Base-by-base conservation (phyloP, 2,329 filamentous ascomycete species). In the Cladosporium sp. region DNA sequence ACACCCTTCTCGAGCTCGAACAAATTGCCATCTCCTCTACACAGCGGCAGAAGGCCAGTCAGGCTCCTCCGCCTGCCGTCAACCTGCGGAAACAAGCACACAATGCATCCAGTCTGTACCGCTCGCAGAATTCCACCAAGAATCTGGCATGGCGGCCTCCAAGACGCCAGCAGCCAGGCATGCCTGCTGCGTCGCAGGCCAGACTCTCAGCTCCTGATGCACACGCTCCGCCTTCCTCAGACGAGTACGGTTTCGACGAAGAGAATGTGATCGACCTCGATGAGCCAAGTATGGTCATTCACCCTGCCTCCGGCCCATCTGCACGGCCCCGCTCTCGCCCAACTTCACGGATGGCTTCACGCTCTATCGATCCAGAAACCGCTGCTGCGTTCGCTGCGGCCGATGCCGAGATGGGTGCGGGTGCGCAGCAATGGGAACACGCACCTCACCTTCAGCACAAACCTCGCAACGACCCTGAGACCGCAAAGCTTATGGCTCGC, bases 241-340 rank as follows among this genome's bases (percentile, higher is more conserved):
- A 76, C 5, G 80, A 82, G 70, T 82, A 82, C 70, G 80, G 80
- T 57, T 75, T 79, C 57, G 80, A 81, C 64, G 78, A 82, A 50
- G 81, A 80, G 66, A 75, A 78, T 65, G 75, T 82, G 12, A 77
- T 83, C 65, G 79, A 82, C 61, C 75, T 83, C 58, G 78, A 82
- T 68, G 79, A 81, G 64, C 73, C 74, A 16, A 73, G 72, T 6
- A 69, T 71, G 65, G 66, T 70, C 65, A 71, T 73, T n/a, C 70
- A 73, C 53, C 68, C 72, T 46, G 68, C 69, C 1, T 68, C 71
- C 10, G 64, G 66, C 18, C 64, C 68, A 26, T n/a, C 40, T 28
- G 29, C 62, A 18, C 52, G 55, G 31, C 23, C 28, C 3, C 55
- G 12, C 33, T 35, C 33, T 35, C 33, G 46, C 18, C 40, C 55